Percentiles rank a stretch among this genome's conserved stretches.
Conservation (phyloP, 2,329 filamentous ascomycete genomes). For the Neospermospora avenae region DNA sequence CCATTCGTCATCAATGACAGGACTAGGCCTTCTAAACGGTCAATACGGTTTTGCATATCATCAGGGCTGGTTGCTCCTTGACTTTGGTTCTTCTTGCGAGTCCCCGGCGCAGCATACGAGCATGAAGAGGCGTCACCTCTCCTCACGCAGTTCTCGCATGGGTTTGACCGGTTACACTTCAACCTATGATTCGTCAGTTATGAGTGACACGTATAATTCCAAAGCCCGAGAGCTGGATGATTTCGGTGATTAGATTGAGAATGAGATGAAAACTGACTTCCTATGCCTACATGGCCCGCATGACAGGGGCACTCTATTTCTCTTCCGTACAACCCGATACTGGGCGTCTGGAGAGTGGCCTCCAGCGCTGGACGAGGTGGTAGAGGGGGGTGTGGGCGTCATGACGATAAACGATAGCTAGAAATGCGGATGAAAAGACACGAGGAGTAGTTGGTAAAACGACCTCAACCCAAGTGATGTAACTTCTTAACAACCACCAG, state of each 20-base stretch:
- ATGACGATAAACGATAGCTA: slow-evolving; percentile 42
- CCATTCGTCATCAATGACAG: slow-evolving; percentile 92
- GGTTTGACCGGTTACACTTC: slow-evolving; percentile 89
- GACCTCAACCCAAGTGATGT: slow-evolving; percentile 14
- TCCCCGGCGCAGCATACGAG: slow-evolving; percentile 71
- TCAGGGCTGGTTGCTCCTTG: slow-evolving; percentile 67
- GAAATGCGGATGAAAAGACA: slow-evolving; percentile 13
- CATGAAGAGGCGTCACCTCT: slow-evolving; percentile 78
- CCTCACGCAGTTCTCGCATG: slow-evolving; percentile 93
- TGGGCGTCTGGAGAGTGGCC: slow-evolving; percentile 80
- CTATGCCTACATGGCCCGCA: slow-evolving; percentile 88
- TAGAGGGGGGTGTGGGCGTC: slow-evolving; percentile 76
- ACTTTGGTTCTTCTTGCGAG: slow-evolving; percentile 70
- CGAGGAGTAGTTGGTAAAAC: slow-evolving; percentile 14
- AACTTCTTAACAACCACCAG: slow-evolving; percentile 17
- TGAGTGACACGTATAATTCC: background rate
- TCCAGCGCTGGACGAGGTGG: slow-evolving; percentile 70
- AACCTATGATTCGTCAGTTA: slow-evolving; percentile 50
- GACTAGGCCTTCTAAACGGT: slow-evolving; percentile 88
- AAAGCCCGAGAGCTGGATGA: slow-evolving; percentile 18
- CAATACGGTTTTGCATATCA: slow-evolving; percentile 98
- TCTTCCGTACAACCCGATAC: slow-evolving; percentile 84
- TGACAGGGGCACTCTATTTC: slow-evolving; percentile 87
- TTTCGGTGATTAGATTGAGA: slow-evolving; percentile 4
- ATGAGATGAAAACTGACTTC: slow-evolving; percentile 59